Evolutionary conservation across 192 early-diverging fungal species (phyloP), one percentile per base, ranked within the genome.

Genomic region (Backusella australiensis): DNA sequence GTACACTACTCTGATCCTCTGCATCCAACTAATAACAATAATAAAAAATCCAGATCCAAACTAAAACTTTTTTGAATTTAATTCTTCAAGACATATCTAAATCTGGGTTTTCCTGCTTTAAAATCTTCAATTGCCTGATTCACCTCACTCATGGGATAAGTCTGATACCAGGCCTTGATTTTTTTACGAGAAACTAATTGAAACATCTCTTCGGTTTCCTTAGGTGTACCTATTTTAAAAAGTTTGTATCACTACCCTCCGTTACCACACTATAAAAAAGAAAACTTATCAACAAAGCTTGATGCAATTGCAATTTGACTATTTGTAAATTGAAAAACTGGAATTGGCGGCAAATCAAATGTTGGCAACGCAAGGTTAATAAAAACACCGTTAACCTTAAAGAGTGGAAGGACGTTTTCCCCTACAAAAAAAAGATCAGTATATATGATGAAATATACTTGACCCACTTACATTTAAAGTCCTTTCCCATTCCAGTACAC

Each of bases 11-110:
- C 36, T 38, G 5, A 38, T 6, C 5, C 8, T 38, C 8, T 0
- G 8, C 36, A 8, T 38, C 5, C 36, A 38, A 39, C 9, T 39
- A 39, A 9, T 11, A 39, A 39, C 11, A 39, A n/a, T n/a, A n/a
- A n/a, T n/a, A 39, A 38, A 39, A 39, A 39, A 39, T 9, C 7
- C 7, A 39, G 38, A 39, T 8, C 0, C 1, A 39, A 1, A 39
- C 1, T 0, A 39, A 39, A 0, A 11, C 9, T 0, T 39, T 0
- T 39, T 8, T 8, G 9, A 29, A 29, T 36, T 75, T 88, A 85
- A 75, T 87, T 92, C 66, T 92, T 85, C 67, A 94, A 82, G 26
- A 95, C 94, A 73, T 91, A 78, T 73, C 93, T 86, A 79, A 91
- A 95, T 67, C 86, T 85, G 3, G 88, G 41, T 39, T 39, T 39